These are phyloP conservation scores for Quercus phellos DNA, from an alignment of 331 rosid genomes.

Conservation along the genomic window DNA sequence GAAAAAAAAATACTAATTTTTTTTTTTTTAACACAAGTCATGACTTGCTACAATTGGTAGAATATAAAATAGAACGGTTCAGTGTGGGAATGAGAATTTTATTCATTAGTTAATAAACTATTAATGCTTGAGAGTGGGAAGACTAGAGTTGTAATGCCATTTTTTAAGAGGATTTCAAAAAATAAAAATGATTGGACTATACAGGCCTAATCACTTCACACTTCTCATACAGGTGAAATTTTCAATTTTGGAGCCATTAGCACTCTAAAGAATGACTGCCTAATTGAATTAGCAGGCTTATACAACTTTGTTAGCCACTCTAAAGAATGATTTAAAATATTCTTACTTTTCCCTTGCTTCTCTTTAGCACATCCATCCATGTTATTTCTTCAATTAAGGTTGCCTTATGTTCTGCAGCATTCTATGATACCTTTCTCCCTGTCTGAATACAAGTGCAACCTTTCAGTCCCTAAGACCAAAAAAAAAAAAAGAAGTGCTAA, in stretches of 20 bases:
- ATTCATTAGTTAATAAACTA: no score
- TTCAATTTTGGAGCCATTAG: neutral
- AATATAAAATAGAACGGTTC: no score
- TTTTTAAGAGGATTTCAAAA: no score
- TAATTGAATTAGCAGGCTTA: neutral
- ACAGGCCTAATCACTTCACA: neutral
- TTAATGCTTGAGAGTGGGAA: no score
- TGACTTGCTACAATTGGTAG: no score
- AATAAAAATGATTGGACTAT: no score
- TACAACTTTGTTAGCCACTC: neutral
- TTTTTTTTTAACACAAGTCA: no score
- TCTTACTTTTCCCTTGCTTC: neutral
- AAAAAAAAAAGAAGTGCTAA: neutral
- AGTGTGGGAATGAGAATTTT: no score
- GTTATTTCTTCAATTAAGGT: neutral
- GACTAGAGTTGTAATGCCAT: no score
- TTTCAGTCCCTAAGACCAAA: neutral
- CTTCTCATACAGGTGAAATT: neutral
- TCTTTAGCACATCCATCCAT: neutral
- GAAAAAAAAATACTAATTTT: no score
- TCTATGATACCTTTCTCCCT: neutral
- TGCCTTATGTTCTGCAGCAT: neutral
- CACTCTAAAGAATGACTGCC: neutral
- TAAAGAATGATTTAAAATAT: neutral
- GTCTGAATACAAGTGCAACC: neutral